Evolutionary conservation across 305 asterid species (phyloP), one percentile per base, ranked within the genome.

Genomic region (Fraxinus xanthoxyloides): DNA sequence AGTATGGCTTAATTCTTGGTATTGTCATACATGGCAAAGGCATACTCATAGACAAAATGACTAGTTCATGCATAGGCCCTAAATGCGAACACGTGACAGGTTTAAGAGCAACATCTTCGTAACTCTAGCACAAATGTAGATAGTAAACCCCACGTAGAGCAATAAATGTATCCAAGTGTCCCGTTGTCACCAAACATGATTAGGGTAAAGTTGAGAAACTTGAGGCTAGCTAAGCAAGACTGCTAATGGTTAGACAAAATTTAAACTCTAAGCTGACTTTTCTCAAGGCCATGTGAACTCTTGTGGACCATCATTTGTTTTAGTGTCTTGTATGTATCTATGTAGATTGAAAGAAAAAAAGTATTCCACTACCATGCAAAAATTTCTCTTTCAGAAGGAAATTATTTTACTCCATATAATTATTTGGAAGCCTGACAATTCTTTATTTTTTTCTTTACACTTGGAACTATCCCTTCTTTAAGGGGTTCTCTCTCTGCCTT

Each of bases 401-500:
- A 51, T 51, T 13, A 13, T 51, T 51, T 51, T 51, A 17, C 63
- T 54, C 0, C 24, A 54, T 54, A n/a, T 46, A 15, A 43, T 43
- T 43, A 43, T 43, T 43, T 43, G 59, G 21, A 56, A 23, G 15
- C 70, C 30, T 61, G 70, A 61, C 70, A 61, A 19, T n/a, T n/a
- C n/a, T 56, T 21, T 56, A 35, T 36, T 36, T 36, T 36, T 36
- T 19, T 56, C 12, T 15, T 56, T 7, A 56, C 67, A 56, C 86
- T 90, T 91, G 91, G 92, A 91, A 88, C 86, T 89, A 85, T 88
- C 92, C 30, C 35, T 79, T 85, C 78, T 81, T 87, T 89, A 86
- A 92, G 82, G 81, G 85, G 87, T 85, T 83, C 85, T 79, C 87
- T 83, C 85, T 79, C 87, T 65, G 7, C n/a, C 72, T 65, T 63